Evolutionary conservation across 202 grass and related monocot species (phyloP).

Genomic region (Digitaria exilis): DNA sequence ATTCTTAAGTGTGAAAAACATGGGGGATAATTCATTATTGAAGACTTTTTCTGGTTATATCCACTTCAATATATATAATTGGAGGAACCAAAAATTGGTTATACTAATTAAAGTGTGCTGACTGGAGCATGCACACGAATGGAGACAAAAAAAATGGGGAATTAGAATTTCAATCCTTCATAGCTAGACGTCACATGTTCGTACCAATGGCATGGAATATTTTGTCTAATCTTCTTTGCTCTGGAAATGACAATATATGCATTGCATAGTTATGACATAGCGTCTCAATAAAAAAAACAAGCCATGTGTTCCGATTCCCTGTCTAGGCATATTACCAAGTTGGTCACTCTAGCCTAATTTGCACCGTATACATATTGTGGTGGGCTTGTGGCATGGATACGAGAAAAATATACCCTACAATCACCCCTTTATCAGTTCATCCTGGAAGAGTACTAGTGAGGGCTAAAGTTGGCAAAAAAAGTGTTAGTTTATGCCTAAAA

Average conservation of each 20-base stretch:
- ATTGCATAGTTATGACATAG: neutral
- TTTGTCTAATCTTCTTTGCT: neutral
- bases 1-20: slow-evolving; percentile 42
- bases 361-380: neutral
- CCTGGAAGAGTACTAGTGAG: neutral
- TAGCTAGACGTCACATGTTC: slow-evolving; percentile 15
- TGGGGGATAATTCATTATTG: slow-evolving; percentile 10
- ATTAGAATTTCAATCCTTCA: slow-evolving; percentile 22
- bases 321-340: neutral
- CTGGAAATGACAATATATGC: neutral
- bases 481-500: neutral
- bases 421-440: no score
- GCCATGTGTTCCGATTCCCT: neutral
- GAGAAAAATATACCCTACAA: no score
- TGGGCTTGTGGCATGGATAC: no score
- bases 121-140: neutral
- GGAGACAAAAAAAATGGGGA: neutral
- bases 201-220: neutral
- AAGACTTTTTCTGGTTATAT: neutral
- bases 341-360: neutral
- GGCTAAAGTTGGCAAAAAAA: neutral
- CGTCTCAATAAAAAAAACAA: neutral
- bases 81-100: neutral
- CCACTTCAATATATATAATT: neutral
- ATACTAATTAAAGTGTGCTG: neutral